Percentiles rank a stretch among this genome's conserved stretches.
phyloP scores from a whole-genome alignment of 1,284 basidiomycete genomes.

The Moesziomyces aphidis region DNA sequence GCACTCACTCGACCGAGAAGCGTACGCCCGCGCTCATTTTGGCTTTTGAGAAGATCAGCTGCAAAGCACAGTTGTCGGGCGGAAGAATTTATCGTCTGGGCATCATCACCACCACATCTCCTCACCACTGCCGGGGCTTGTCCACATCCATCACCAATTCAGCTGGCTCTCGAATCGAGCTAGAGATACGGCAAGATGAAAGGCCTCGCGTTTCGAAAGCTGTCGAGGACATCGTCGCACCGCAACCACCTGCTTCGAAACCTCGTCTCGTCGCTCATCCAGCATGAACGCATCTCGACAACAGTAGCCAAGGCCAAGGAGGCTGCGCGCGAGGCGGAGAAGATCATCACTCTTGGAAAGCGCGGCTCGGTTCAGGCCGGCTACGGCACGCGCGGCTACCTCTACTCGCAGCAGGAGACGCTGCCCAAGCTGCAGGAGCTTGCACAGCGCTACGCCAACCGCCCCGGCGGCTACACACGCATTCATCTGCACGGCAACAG shows the following conservation, averaged over 20 bases:
- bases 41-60: conserved; percentile 18
- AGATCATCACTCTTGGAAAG: conserved; percentile 73
- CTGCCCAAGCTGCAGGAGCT: conserved; percentile 85
- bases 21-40: not conserved
- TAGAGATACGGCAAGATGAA: conserved; percentile 53
- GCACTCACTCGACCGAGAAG: conserved; percentile 39
- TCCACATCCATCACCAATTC: not conserved
- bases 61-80: not conserved
- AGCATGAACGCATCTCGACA: conserved; percentile 96
- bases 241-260: conserved; percentile 71
- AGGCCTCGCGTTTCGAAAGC: conserved; percentile 65
- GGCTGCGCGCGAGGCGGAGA: conserved; percentile 89
- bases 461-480: conserved; percentile 95
- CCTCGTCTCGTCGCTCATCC: conserved; percentile 90
- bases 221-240: conserved; percentile 56
- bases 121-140: not conserved
- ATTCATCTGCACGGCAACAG: conserved; percentile 90
- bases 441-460: conserved; percentile 81
- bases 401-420: conserved; percentile 68
- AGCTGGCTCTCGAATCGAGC: not conserved
- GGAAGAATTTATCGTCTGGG: conserved; percentile 5
- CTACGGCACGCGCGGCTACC: conserved; percentile 56
- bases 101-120: conserved; percentile 1
- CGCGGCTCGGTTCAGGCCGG: conserved; percentile 43
- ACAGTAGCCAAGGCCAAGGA: conserved; percentile 96